A percentile compares a stretch with the other conserved stretches of the same genome.
Evolutionary conservation across 2,329 filamentous ascomycete species (phyloP).

Genomic region (Rugonectria rugulosa): DNA sequence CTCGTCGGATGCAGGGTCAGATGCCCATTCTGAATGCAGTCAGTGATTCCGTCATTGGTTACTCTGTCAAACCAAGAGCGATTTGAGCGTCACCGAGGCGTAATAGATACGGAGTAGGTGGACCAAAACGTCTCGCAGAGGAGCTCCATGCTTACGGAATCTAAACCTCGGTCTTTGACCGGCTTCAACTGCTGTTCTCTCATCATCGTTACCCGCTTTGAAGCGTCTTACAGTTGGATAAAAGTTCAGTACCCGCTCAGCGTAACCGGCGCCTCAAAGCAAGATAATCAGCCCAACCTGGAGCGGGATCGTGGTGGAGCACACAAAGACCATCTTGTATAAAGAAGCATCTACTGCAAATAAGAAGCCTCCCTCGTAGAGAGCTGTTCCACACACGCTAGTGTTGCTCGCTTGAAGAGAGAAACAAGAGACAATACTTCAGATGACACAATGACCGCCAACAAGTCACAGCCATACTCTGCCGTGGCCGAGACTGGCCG

Average conservation of each 20-base stretch:
- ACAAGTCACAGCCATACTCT: slow-evolving; percentile 26
- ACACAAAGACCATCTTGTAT: slow-evolving; percentile 10
- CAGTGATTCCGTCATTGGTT: not conserved
- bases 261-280: slow-evolving; percentile 4
- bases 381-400: slow-evolving; percentile 2
- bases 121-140: no score
- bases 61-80: not conserved
- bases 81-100: not conserved
- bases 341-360: slow-evolving; percentile 8
- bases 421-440: not conserved
- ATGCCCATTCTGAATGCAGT: not conserved
- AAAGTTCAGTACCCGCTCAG: slow-evolving; percentile 2
- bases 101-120: no score
- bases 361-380: not conserved
- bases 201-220: slow-evolving; percentile 8
- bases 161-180: not conserved
- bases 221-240: not conserved
- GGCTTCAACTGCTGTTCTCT: not conserved
- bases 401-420: not conserved
- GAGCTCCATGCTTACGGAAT: not conserved
- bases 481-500: slow-evolving; percentile 29
- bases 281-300: not conserved
- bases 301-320: slow-evolving; percentile 11
- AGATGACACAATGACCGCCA: slow-evolving; percentile 20
- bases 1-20: slow-evolving; percentile 11